These are phyloP conservation scores for Sclerotinia sclerotiorum DNA, from an alignment of 2,329 filamentous ascomycete species.

Conservation along the genomic window DNA sequence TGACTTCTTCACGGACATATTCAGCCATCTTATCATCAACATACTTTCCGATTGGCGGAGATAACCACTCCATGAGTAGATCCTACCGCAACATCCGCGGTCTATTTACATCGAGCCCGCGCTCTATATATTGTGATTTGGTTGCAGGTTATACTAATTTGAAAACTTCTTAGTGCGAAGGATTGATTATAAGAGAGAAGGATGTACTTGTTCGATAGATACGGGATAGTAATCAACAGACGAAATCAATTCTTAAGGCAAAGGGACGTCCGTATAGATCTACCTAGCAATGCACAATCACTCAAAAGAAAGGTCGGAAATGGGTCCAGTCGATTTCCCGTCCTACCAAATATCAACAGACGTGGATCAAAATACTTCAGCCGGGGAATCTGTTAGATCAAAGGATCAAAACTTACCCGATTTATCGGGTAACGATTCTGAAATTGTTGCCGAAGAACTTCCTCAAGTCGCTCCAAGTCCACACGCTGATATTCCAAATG, in stretches of 20 bases:
- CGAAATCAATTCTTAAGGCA: background rate
- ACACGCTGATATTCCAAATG: conserved; percentile 41
- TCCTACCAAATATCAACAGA: background rate
- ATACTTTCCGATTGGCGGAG: background rate
- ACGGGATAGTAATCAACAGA: background rate
- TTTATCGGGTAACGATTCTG: background rate
- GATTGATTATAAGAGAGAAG: conserved; percentile 1
- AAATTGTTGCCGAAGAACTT: conserved; percentile 9
- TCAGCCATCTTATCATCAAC: background rate
- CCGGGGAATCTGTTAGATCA: background rate
- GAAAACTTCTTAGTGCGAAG: background rate
- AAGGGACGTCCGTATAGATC: background rate
- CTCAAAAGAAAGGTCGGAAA: background rate
- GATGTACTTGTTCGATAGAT: background rate
- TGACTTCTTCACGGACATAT: background rate
- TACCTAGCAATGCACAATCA: background rate
- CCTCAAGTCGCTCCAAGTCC: background rate
- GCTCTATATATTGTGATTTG: background rate
- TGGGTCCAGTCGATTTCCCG: background rate
- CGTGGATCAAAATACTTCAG: background rate
- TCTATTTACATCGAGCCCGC: background rate
- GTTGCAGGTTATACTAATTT: background rate
- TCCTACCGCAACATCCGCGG: conserved; percentile 15
- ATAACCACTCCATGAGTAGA: background rate
- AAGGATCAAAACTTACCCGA: background rate